Evolutionary conservation across 2,329 filamentous ascomycete species (phyloP), one percentile per base, ranked within the genome.

Genomic region (Ophiostoma sp.): DNA sequence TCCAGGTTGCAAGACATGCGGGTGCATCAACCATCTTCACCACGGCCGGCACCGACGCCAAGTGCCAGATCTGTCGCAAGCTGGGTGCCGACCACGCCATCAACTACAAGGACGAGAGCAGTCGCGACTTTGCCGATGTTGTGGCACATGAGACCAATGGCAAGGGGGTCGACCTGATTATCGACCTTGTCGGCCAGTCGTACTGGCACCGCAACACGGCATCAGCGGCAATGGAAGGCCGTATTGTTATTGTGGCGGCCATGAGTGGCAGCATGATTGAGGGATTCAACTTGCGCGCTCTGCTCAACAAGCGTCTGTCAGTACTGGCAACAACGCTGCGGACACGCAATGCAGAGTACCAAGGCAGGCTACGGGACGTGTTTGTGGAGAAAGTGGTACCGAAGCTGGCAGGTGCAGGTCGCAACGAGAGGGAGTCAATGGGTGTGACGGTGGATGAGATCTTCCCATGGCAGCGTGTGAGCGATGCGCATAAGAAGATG

Each of bases 21-120:
- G 75, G 74, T 19, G 70, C 77, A 1, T 71, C 73, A 3, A 70
- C 78, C 48, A 76, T 83, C 1, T 82, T 79, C 33, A 77, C 75
- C 2, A 82, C 82, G 0, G 81, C 81, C 17, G 76, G 78, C 5
- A 78, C 77, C 1, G 59, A 78, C 0, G 78, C 77, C n/a, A 81
- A 81, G 72, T 76, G 76, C 8, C 31, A 80, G 1, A 77, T 83
- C 7, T 82, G 78, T 78, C 69, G 78, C 11, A 78, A 79, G 68
- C 68, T 81, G 1, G 31, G 59, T 1, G 80, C 82, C 3, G 74
- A 77, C 22, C 77, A 77, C 55, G 82, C 81, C 2, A 75, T 75
- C 9, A 79, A 82, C 61, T 68, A 83, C 1, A 63, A 81, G 82
- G 59, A 78, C 76, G 17, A 75, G 76, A 39, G 11, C 1, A 76